Base-by-base conservation (phyloP, 441 rosid species). In the Arabidopsis hybrid region DNA sequence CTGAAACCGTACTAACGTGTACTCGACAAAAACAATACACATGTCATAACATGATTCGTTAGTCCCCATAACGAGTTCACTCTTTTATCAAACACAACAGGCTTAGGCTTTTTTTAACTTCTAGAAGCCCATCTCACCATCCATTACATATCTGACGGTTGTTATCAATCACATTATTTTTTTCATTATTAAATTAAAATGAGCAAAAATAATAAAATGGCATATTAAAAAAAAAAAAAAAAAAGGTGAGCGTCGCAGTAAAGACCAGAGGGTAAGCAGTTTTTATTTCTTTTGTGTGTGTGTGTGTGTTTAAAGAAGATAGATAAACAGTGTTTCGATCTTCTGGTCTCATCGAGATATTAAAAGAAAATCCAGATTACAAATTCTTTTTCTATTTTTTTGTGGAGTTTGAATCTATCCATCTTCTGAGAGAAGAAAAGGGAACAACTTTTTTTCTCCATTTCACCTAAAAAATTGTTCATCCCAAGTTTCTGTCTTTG, bases 241-340 rank as follows among this genome's bases (percentile, higher is more conserved):
- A 52, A 73, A 14, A 0, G 49, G 67, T 42, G 80, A 77, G 68
- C 68, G 68, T 71, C 59, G 69, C 65, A 72, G 74, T 77, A 65
- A 51, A 61, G 70, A 65, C 51, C 64, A 77, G 77, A 77, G 61
- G 75, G 67, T 71, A 71, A 65, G 67, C 80, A 70, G 79, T 76
- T 77, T 58, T 52, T 60, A 35, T 63, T 34, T 26, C 31, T n/a
- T 76, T 36, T 21, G 26, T 31, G 32, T 29, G 34, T 65, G 38
- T 61, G 70, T 68, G 7, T 35, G 63, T 4, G 42, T 65, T 42
- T 65, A 35, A 59, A 71, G 80, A 61, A 72, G 70, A 73, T 39
- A 77, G 69, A 74, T 60, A 74, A 60, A 71, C 52, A 39, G 63
- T 63, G 70, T 34, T 71, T 72, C 17, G 50, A 65, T 65, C 71